phyloP scores from a whole-genome alignment of 805 yeast species.

The Torulaspora gathmanii region DNA sequence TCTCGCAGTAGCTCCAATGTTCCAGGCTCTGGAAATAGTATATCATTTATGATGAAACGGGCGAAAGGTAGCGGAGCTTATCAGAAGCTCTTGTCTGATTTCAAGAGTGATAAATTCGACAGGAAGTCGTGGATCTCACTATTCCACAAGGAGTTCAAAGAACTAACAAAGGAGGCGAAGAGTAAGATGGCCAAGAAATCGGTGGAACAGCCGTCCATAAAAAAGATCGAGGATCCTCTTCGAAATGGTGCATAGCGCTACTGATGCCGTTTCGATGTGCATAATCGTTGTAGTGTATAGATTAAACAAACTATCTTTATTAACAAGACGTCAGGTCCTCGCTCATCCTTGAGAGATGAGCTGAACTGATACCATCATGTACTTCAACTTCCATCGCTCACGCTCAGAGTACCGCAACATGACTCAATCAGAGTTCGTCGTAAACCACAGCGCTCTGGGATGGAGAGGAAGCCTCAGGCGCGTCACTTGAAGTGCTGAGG shows the following conservation, averaged over 20 bases:
- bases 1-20: constrained; percentile 21
- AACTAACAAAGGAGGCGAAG: constrained; percentile 39
- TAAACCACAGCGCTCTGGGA: neutral
- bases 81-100: constrained; percentile 23
- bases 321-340: neutral
- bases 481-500: neutral
- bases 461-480: neutral
- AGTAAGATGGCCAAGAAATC: constrained; percentile 24
- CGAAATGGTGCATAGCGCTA: neutral
- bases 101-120: constrained; percentile 46
- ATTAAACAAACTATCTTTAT: neutral
- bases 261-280: neutral
- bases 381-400: too few species aligned
- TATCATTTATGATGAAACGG: constrained; percentile 32
- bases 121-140: constrained; percentile 41
- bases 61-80: constrained; percentile 38
- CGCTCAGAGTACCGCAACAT: neutral
- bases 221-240: neutral
- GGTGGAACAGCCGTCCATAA: neutral
- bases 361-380: too few species aligned
- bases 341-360: neutral
- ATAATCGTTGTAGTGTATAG: neutral
- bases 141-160: constrained; percentile 40
- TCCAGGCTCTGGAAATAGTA: constrained; percentile 21
- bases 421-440: neutral